These are phyloP conservation scores for Neoboletus magnificus DNA, from an alignment of 768 basidiomycete species.

Conservation along the genomic window DNA sequence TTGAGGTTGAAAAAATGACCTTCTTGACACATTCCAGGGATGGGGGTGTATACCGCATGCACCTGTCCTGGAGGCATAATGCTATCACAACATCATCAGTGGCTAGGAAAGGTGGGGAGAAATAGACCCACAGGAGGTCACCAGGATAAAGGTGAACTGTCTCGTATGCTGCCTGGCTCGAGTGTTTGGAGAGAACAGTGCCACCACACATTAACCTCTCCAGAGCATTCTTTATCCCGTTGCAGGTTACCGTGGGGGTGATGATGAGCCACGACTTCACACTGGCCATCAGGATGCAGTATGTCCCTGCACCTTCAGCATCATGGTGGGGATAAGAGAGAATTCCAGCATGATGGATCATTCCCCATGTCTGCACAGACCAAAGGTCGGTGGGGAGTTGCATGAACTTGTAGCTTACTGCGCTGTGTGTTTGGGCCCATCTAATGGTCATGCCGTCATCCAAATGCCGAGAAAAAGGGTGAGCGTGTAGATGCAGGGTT, in stretches of 20 bases:
- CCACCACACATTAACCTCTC: too few relatives aligned
- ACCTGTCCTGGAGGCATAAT: too few relatives aligned
- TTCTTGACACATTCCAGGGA: too few relatives aligned
- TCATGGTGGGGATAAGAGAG: background rate
- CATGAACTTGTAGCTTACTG: background rate
- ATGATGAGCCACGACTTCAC: background rate
- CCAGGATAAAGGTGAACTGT: too few relatives aligned
- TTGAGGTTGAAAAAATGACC: too few relatives aligned
- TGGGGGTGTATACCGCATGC: too few relatives aligned
- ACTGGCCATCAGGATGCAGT: background rate
- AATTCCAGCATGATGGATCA: background rate
- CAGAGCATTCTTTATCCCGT: background rate
- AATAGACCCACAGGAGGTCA: too few relatives aligned
- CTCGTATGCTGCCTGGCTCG: too few relatives aligned
- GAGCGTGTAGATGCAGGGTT: background rate
- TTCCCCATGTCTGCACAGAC: background rate
- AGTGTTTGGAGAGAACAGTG: background rate
- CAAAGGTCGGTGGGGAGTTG: background rate
- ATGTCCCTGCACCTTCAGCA: background rate
- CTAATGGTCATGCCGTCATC: background rate
- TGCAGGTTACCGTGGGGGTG: background rate
- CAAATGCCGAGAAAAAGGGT: background rate
- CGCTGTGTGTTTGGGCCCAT: background rate
- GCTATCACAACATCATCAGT: too few relatives aligned
- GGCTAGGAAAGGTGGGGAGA: too few relatives aligned